These are phyloP conservation scores for Amylostereum areolatum DNA, from an alignment of 1,284 basidiomycete species.

Conservation along the genomic window DNA sequence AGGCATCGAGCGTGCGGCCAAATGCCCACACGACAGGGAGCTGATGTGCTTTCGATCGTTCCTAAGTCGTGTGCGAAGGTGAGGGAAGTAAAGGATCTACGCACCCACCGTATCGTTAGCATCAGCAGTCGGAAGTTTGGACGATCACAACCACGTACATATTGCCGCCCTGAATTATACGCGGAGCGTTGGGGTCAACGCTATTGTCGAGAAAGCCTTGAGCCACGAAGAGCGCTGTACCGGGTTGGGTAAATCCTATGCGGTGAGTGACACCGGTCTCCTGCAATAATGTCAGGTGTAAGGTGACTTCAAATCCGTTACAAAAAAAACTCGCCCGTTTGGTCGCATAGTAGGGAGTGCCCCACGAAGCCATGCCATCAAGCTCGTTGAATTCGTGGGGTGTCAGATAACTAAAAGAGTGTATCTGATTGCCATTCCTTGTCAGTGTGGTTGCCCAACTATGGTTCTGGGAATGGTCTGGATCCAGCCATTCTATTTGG, in stretches of 20 bases:
- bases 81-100: constrained; percentile 29
- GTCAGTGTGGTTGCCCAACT: too few relatives aligned
- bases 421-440: too few relatives aligned
- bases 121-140: too few relatives aligned
- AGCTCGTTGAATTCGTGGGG: constrained; percentile 6
- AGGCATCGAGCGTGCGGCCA: constrained; percentile 32
- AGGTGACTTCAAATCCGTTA: not conserved
- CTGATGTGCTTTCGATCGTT: constrained; percentile 13
- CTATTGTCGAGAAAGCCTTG: constrained; percentile 16
- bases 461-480: constrained; percentile 1
- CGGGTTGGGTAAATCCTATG: not conserved
- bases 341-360: constrained; percentile 10
- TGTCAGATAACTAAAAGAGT: not conserved
- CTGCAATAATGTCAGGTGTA: constrained; percentile 12
- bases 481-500: constrained; percentile 11
- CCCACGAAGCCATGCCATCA: not conserved
- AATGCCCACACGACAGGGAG: constrained; percentile 33
- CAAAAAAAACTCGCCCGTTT: constrained; percentile 5
- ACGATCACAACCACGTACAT: not conserved
- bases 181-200: constrained; percentile 17
- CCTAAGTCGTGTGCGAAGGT: constrained; percentile 26
- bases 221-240: not conserved
- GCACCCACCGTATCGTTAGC: constrained; percentile 1
- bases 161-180: not conserved
- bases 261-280: constrained; percentile 10